Percentiles rank a stretch among this genome's conserved stretches.
phyloP scores from a whole-genome alignment of 2,329 filamentous ascomycete species.

The Trichoderma pleuroti region DNA sequence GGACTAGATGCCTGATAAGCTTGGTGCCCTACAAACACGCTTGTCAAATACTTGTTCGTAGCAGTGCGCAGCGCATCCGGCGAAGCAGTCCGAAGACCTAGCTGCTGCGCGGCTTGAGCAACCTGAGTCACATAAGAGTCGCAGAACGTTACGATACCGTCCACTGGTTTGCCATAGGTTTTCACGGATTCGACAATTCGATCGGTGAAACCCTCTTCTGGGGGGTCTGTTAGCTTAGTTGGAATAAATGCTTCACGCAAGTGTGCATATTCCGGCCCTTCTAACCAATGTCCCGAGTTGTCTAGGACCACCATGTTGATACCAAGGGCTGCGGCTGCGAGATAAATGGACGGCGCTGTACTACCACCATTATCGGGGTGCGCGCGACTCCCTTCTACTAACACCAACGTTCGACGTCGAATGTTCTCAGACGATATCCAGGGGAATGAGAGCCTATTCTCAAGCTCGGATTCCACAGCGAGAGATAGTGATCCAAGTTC shows the following conservation, averaged over 20 bases:
- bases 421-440: neutral
- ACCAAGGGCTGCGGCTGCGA: neutral
- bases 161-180: slow-evolving; percentile 10
- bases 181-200: neutral
- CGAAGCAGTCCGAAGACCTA: slow-evolving; percentile 11
- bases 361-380: neutral
- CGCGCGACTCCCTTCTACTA: neutral
- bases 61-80: slow-evolving; percentile 10
- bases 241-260: slow-evolving; percentile 19
- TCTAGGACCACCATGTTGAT: neutral
- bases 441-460: neutral
- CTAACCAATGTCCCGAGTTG: slow-evolving; percentile 14
- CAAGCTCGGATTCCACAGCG: neutral
- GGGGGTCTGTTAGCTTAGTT: neutral
- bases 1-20: neutral
- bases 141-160: slow-evolving; percentile 16
- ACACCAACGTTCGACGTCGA: neutral
- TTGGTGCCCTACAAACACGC: slow-evolving; percentile 13
- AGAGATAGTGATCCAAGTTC: neutral
- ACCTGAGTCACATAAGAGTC: slow-evolving; percentile 5
- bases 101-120: slow-evolving; percentile 2
- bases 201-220: slow-evolving; percentile 10
- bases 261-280: slow-evolving; percentile 12
- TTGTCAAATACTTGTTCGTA: slow-evolving; percentile 18
- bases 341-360: neutral